A percentile compares a stretch with the other conserved stretches of the same genome.
These are phyloP conservation scores for Suillus subaureus DNA, from an alignment of 768 basidiomycete genomes.

Conservation along the genomic window DNA sequence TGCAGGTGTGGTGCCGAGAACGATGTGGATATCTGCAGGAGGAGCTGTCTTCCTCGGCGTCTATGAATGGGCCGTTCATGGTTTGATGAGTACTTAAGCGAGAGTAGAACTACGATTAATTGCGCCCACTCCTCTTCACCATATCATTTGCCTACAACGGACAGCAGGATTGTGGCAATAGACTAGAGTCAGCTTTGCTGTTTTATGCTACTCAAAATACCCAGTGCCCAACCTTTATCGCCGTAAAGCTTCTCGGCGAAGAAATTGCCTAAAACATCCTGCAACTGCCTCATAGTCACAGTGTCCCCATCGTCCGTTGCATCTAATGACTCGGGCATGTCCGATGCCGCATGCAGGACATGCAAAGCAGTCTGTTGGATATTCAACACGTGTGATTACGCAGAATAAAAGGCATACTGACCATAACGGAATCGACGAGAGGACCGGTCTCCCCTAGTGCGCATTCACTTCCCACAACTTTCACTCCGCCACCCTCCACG, in stretches of 20 bases:
- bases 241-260: constrained; percentile 58
- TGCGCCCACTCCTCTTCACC: constrained; percentile 12
- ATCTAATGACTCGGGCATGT: constrained; percentile 62
- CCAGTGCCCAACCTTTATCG: constrained; percentile 68
- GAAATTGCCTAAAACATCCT: constrained; percentile 58
- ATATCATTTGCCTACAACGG: neutral
- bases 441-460: constrained; percentile 29
- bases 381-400: neutral
- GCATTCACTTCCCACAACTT: constrained; percentile 71
- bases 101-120: neutral
- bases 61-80: constrained; percentile 79
- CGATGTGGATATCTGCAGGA: constrained; percentile 94
- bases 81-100: constrained; percentile 36
- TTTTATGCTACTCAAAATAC: constrained; percentile 44
- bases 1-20: constrained; percentile 86
- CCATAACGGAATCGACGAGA: constrained; percentile 65
- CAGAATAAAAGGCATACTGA: constrained; percentile 30
- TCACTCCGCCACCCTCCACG: constrained; percentile 79
- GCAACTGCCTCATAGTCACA: constrained; percentile 46
- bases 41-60: constrained; percentile 98
- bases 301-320: constrained; percentile 49
- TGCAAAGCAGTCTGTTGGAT: constrained; percentile 57
- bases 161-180: neutral
- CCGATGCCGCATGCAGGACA: constrained; percentile 58
- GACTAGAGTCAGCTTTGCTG: constrained; percentile 13